A percentile compares a stretch with the other conserved stretches of the same genome.
Conservation (phyloP, 2,329 filamentous ascomycete genomes). For the Neofusicoccum ribis region DNA sequence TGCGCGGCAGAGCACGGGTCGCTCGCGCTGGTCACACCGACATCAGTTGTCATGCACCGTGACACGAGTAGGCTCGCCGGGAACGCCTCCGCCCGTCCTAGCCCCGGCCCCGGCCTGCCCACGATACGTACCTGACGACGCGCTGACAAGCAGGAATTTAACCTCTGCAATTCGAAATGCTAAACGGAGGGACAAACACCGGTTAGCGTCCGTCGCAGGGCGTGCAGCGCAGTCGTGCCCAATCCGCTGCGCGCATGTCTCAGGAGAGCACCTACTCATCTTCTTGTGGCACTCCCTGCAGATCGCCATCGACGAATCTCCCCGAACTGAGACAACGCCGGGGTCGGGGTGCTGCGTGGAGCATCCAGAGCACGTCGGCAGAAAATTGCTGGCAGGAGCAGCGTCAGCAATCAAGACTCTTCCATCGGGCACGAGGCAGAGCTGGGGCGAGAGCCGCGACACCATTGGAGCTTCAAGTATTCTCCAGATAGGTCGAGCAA, state of each 20-base stretch:
- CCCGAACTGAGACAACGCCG: slow-evolving; percentile 71
- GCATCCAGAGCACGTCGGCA: slow-evolving; percentile 75
- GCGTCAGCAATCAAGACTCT: slow-evolving; percentile 2
- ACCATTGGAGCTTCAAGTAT: background rate
- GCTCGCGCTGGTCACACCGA: slow-evolving; percentile 22
- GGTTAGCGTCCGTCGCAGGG: background rate
- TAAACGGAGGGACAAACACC: slow-evolving; percentile 24
- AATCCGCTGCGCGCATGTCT: background rate
- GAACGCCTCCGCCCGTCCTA: background rate
- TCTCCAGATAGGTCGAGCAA: background rate
- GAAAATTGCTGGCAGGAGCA: slow-evolving; percentile 62
- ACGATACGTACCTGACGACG: slow-evolving; percentile 40
- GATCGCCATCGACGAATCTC: slow-evolving; percentile 70
- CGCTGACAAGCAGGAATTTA: slow-evolving; percentile 71
- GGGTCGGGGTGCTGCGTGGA: slow-evolving; percentile 64
- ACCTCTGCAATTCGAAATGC: slow-evolving; percentile 75
- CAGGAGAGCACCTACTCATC: slow-evolving; percentile 55
- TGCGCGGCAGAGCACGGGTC: slow-evolving; percentile 21
- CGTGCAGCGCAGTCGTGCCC: background rate
- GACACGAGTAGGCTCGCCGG: slow-evolving; percentile 18
- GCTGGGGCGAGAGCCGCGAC: background rate
- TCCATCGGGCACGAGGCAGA: background rate
- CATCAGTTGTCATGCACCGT: slow-evolving; percentile 9
- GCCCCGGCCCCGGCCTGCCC: background rate
- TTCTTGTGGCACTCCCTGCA: slow-evolving; percentile 78